phyloP scores from a whole-genome alignment of 331 rosid genomes.

The Phaseolus coccineus region DNA sequence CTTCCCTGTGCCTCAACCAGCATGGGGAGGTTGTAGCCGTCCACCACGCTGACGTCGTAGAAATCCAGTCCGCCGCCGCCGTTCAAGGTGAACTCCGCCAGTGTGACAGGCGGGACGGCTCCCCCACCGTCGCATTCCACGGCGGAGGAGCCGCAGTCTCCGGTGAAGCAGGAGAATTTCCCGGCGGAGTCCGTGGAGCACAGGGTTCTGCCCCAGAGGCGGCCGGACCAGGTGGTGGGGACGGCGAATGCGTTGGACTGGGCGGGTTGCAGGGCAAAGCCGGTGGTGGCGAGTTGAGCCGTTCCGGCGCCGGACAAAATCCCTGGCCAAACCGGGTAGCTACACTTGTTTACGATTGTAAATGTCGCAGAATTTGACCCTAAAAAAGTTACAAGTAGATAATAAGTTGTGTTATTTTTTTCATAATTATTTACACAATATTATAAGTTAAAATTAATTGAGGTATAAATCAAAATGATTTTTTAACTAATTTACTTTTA shows the following conservation, averaged over 20 bases:
- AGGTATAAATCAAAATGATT: no score
- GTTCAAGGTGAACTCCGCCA: constrained; percentile 69
- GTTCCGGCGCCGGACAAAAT: constrained; percentile 67
- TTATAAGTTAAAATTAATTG: no score
- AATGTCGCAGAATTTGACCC: constrained; percentile 61
- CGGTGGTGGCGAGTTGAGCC: constrained; percentile 57
- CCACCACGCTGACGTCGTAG: constrained; percentile 77
- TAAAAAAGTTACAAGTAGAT: neutral
- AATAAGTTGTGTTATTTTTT: no score
- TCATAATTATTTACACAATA: no score
- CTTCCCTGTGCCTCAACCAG: constrained; percentile 49
- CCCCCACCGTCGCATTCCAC: constrained; percentile 61
- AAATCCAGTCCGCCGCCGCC: constrained; percentile 68
- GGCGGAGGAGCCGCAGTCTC: constrained; percentile 67
- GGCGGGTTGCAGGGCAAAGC: constrained; percentile 56
- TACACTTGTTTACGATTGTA: constrained; percentile 60
- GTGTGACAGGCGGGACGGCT: constrained; percentile 58
- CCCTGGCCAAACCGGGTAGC: constrained; percentile 74
- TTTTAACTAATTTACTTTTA: no score
- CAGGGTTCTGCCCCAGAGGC: constrained; percentile 68
- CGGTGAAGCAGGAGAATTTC: constrained; percentile 61
- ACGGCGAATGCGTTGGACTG: constrained; percentile 48
- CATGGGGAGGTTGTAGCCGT: constrained; percentile 76
- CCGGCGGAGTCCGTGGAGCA: constrained; percentile 59
- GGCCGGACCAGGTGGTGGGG: constrained; percentile 72